Conservation (phyloP, 2,329 filamentous ascomycete species). For the Didymella arachidicola region DNA sequence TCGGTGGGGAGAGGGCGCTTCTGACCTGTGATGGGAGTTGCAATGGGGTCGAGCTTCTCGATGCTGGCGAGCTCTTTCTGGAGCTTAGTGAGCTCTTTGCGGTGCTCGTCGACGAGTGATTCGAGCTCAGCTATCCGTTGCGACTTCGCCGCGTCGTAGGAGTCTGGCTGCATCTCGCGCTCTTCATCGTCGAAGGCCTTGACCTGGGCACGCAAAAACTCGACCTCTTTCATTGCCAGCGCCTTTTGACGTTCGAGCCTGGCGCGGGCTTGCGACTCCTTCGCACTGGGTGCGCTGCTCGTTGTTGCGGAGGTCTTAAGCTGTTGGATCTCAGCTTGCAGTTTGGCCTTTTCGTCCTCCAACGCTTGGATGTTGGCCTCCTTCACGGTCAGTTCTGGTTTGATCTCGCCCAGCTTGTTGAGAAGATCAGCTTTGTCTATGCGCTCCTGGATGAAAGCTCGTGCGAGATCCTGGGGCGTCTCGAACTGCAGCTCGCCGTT, state of each 20-base stretch:
- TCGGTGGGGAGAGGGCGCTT: conserved; percentile 71
- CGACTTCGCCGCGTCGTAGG: conserved; percentile 76
- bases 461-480: conserved; percentile 85
- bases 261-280: conserved; percentile 72
- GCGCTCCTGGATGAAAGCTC: conserved; percentile 82
- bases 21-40: conserved; percentile 55
- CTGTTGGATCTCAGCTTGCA: conserved; percentile 75
- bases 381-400: conserved; percentile 79
- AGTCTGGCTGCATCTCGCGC: conserved; percentile 80
- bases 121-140: conserved; percentile 83
- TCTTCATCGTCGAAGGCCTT: conserved; percentile 88
- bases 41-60: conserved; percentile 58
- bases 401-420: conserved; percentile 78
- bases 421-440: conserved; percentile 81
- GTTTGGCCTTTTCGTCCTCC: conserved; percentile 70
- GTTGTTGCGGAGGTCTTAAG: conserved; percentile 60
- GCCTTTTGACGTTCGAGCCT: conserved; percentile 85
- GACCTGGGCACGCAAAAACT: conserved; percentile 90
- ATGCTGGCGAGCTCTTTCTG: conserved; percentile 75
- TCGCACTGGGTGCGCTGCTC: conserved; percentile 50
- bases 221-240: conserved; percentile 88
- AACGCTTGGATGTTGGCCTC: conserved; percentile 77
- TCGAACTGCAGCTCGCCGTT: conserved; percentile 77
- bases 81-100: conserved; percentile 76
- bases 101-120: conserved; percentile 85